phyloP scores from a whole-genome alignment of 192 early-diverging fungal species.

The Rhizophagus sp. region DNA sequence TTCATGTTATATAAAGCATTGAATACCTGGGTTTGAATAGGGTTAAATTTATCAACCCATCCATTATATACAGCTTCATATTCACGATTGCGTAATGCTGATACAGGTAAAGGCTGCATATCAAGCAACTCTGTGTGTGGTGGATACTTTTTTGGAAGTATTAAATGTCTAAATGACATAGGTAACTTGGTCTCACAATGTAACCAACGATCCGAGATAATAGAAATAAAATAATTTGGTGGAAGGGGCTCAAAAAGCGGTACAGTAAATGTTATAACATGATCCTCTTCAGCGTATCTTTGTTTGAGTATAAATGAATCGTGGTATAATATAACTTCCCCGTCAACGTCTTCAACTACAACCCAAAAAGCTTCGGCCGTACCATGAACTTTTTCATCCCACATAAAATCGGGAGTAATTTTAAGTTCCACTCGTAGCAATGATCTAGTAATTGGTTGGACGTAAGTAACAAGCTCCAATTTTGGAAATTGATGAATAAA shows the following conservation, averaged over 20 bases:
- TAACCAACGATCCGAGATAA: conserved; percentile 96
- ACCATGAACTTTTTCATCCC: conserved; percentile 87
- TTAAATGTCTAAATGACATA: conserved; percentile 91
- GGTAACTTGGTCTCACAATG: conserved; percentile 88
- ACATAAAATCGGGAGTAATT: conserved; percentile 92
- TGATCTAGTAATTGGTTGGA: conserved; percentile 92
- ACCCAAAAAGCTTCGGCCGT: conserved; percentile 92
- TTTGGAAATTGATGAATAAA: conserved; percentile 94
- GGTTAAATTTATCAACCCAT: conserved; percentile 77
- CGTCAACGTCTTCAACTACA: conserved; percentile 91
- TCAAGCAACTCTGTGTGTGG: conserved; percentile 96
- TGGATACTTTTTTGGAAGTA: conserved; percentile 88
- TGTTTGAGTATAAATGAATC: conserved; percentile 92
- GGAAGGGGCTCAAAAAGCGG: conserved; percentile 90
- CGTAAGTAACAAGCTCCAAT: conserved; percentile 84
- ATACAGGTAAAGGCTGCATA: conserved; percentile 83
- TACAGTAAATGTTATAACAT: conserved; percentile 86
- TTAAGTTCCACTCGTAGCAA: conserved; percentile 89
- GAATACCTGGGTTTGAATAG: conserved; percentile 96
- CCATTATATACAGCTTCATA: conserved; percentile 69
- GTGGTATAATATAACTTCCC: conserved; percentile 83
- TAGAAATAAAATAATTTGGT: conserved; percentile 93
- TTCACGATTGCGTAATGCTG: conserved; percentile 74
- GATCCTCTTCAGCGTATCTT: conserved; percentile 81
- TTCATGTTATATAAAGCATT: conserved; percentile 86